These are phyloP conservation scores for Crithidia expoeki DNA, from an alignment of 208 protist genomes.

Conservation along the genomic window DNA sequence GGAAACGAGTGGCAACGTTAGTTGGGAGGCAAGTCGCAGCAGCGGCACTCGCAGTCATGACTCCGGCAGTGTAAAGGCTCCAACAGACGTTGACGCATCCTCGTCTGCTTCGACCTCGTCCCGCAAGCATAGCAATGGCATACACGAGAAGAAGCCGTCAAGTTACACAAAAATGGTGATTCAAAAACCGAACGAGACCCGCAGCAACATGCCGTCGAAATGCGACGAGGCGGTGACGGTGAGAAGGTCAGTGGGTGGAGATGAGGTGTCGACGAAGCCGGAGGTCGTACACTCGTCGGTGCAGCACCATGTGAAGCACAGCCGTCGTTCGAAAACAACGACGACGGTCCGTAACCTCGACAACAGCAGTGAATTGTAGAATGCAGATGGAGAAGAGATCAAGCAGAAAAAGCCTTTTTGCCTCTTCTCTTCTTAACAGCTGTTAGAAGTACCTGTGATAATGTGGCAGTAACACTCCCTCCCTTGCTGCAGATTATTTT, in stretches of 20 bases:
- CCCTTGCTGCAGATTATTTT: no score
- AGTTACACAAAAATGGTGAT: not conserved
- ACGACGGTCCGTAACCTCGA: conserved; percentile 17
- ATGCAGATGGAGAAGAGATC: no score
- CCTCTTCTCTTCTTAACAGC: no score
- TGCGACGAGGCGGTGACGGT: not conserved
- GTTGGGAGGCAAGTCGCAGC: conserved; percentile 10
- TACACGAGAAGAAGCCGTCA: not conserved
- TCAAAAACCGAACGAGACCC: not conserved
- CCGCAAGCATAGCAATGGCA: not conserved
- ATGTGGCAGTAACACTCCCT: no score
- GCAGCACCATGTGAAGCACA: conserved; percentile 17
- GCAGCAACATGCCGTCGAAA: not conserved
- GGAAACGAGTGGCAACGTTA: conserved; percentile 22
- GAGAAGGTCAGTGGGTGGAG: no score
- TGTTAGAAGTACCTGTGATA: no score
- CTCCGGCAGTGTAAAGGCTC: not conserved
- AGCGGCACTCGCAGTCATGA: not conserved
- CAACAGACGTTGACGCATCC: not conserved
- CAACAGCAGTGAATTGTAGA: not conserved
- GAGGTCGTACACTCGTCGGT: conserved; percentile 1
- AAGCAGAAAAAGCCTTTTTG: not conserved
- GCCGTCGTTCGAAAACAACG: conserved; percentile 18
- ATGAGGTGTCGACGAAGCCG: conserved; percentile 23
- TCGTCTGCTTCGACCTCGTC: not conserved